phyloP scores from a whole-genome alignment of 106 monocot species.

The Phalaenopsis aphrodite region DNA sequence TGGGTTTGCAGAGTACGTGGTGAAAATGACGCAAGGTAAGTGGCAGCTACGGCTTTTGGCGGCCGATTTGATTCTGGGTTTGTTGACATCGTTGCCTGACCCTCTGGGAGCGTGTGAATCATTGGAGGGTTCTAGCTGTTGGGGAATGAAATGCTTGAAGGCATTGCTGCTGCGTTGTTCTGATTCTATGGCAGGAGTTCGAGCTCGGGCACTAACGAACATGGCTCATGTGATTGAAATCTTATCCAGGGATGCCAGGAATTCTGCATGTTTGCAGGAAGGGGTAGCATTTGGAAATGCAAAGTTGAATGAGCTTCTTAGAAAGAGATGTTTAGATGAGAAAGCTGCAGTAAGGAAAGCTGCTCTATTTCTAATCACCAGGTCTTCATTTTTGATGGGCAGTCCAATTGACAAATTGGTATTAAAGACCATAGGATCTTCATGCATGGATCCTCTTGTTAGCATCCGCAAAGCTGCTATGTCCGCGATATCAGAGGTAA shows the following conservation, averaged over 20 bases:
- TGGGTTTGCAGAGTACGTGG: conserved; percentile 42
- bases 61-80: conserved; percentile 59
- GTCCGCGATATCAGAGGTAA: conserved; percentile 81
- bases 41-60: conserved; percentile 57
- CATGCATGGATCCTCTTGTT: conserved; percentile 88
- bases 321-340: conserved; percentile 68
- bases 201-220: conserved; percentile 77
- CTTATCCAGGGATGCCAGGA: conserved; percentile 33
- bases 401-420: conserved; percentile 48
- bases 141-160: conserved; percentile 48
- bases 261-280: conserved; percentile 22
- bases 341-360: conserved; percentile 94
- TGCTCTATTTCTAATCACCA: conserved; percentile 61
- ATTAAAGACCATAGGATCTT: conserved; percentile 46
- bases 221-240: conserved; percentile 38
- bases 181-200: conserved; percentile 46
- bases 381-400: conserved; percentile 43
- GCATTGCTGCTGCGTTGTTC: conserved; percentile 53
- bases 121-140: conserved; percentile 7
- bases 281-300: conserved; percentile 18
- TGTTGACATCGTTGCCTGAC: conserved; percentile 49
- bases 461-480: conserved; percentile 89
- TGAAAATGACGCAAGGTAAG: conserved; percentile 69
- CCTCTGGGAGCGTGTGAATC: conserved; percentile 18
- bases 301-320: conserved; percentile 42